phyloP scores from a whole-genome alignment of 192 early-diverging fungal species.

The Radiomyces spectabilis region DNA sequence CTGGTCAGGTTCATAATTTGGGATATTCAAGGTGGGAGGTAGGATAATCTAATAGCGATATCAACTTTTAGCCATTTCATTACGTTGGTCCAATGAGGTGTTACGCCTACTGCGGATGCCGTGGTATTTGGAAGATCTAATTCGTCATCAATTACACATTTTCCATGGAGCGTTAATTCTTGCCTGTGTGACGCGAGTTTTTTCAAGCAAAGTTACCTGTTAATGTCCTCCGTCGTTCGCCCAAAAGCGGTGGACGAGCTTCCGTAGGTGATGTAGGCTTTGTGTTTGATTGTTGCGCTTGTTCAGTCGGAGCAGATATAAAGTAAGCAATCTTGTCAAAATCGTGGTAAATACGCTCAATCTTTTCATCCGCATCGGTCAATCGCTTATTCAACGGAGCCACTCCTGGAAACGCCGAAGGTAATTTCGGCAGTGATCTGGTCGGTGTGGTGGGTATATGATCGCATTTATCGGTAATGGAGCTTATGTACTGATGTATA shows the following conservation, averaged over 20 bases:
- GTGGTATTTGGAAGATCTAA: slow-evolving; percentile 17
- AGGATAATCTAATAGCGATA: slow-evolving; percentile 8
- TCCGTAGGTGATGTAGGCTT: not conserved
- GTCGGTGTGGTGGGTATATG: not conserved
- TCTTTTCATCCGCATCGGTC: slow-evolving; percentile 66
- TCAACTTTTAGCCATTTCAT: too few species aligned
- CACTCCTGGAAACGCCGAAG: slow-evolving; percentile 8
- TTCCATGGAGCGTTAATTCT: too few species aligned
- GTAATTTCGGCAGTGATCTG: slow-evolving; percentile 5
- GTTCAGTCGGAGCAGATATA: slow-evolving; percentile 32
- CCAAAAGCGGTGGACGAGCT: too few species aligned
- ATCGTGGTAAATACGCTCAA: slow-evolving; percentile 66
- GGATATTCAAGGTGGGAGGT: slow-evolving; percentile 26
- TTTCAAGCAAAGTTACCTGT: slow-evolving; percentile 10
- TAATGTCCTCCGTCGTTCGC: slow-evolving; percentile 8
- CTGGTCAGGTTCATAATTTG: slow-evolving; percentile 21
- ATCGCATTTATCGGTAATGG: slow-evolving; percentile 45
- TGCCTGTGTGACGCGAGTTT: too few species aligned
- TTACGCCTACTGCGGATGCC: slow-evolving; percentile 16
- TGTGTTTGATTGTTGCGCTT: not conserved
- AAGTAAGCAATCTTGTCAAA: slow-evolving; percentile 61
- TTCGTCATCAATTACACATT: too few species aligned
- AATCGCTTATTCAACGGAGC: slow-evolving; percentile 1
- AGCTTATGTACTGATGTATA: slow-evolving; percentile 63
- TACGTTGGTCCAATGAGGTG: too few species aligned